Conservation (phyloP, 2,329 filamentous ascomycete genomes). For the Teratosphaeria nubilosa region DNA sequence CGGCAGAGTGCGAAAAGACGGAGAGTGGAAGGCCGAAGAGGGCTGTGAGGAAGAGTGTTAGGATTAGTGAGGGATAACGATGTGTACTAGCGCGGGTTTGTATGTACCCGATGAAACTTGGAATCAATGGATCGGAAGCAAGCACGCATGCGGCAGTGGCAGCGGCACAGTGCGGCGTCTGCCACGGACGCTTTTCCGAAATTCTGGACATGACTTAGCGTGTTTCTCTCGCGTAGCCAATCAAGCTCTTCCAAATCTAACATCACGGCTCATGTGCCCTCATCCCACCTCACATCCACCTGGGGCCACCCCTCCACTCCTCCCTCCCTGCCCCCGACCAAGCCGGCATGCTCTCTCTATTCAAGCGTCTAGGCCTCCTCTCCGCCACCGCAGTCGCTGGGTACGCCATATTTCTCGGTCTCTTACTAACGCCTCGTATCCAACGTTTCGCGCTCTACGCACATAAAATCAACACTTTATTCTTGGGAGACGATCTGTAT, state of each 20-base stretch:
- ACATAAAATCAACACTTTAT: constrained; percentile 62
- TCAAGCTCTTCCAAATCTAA: neutral
- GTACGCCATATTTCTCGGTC: constrained; percentile 20
- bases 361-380: constrained; percentile 8
- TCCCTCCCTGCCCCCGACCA: neutral
- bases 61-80: constrained; percentile 19
- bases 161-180: neutral
- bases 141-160: neutral
- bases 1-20: constrained; percentile 2
- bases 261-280: neutral
- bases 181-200: neutral
- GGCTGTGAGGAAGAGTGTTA: constrained; percentile 21
- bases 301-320: too few species aligned
- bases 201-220: neutral
- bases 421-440: constrained; percentile 52
- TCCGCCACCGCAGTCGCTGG: constrained; percentile 13
- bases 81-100: neutral
- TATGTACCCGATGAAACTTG: neutral
- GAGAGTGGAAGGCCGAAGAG: constrained; percentile 17
- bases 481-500: constrained; percentile 66
- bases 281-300: too few species aligned
- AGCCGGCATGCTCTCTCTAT: neutral
- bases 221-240: neutral
- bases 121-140: neutral
- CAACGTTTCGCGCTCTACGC: constrained; percentile 74